phyloP scores from a whole-genome alignment of 805 yeast species.

The Spathaspora hagerdaliae region DNA sequence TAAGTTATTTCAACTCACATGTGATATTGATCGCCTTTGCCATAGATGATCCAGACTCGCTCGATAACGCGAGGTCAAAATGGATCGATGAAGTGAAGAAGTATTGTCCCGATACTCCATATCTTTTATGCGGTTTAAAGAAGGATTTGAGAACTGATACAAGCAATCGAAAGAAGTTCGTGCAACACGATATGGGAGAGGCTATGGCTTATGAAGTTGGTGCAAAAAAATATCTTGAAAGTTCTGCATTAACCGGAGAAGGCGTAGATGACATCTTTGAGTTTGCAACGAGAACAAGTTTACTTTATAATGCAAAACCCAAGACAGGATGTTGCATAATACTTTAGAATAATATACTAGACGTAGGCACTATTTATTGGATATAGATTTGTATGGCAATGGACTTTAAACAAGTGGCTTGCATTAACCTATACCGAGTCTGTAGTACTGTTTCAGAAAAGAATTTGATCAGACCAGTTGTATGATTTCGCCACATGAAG shows the following conservation, averaged over 20 bases:
- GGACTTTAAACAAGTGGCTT: too few relatives aligned
- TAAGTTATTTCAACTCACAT: slow-evolving; percentile 84
- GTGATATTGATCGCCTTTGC: slow-evolving; percentile 85
- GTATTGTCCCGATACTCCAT: slow-evolving; percentile 78
- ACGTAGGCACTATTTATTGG: too few relatives aligned
- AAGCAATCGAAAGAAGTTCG: slow-evolving; percentile 39
- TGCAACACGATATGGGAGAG: slow-evolving; percentile 58
- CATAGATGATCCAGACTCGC: slow-evolving; percentile 76
- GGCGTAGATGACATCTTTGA: slow-evolving; percentile 95
- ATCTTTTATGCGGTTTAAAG: slow-evolving; percentile 77
- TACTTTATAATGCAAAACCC: slow-evolving; percentile 39
- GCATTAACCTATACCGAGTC: too few relatives aligned
- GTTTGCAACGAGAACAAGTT: slow-evolving; percentile 80
- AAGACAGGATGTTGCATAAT: slow-evolving; percentile 31
- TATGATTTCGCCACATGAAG: too few relatives aligned
- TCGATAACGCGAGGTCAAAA: slow-evolving; percentile 76
- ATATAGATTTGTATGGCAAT: too few relatives aligned
- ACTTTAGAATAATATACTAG: slow-evolving; percentile 9
- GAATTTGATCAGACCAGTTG: too few relatives aligned
- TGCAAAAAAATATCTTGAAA: slow-evolving; percentile 79
- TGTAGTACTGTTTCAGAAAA: too few relatives aligned
- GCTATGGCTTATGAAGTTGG: slow-evolving; percentile 73
- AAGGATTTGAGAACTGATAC: slow-evolving; percentile 64
- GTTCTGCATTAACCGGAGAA: slow-evolving; percentile 90
- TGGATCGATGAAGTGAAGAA: slow-evolving; percentile 84